phyloP scores from a whole-genome alignment of 352 stramenopile species.

The Phytophthora sansomeana region DNA sequence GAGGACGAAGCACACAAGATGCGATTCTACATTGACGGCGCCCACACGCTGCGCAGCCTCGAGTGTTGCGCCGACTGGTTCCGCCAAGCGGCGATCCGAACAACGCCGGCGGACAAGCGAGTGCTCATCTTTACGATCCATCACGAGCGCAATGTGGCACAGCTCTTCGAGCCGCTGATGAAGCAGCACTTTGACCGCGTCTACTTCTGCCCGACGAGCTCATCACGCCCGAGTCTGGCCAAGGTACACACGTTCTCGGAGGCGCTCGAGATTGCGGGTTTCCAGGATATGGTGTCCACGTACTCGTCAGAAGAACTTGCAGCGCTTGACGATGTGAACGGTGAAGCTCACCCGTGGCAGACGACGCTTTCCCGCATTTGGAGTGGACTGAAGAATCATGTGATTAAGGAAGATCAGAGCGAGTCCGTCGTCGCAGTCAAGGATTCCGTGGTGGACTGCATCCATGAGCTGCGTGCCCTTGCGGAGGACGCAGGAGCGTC shows the following conservation, averaged over 20 bases:
- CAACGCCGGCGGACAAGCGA: slow-evolving; percentile 30
- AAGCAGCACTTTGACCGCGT: slow-evolving; percentile 71
- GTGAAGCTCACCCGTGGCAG: slow-evolving; percentile 62
- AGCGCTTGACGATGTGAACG: slow-evolving; percentile 49
- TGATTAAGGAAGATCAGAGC: slow-evolving; percentile 38
- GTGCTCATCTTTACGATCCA: slow-evolving; percentile 86
- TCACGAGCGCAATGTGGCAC: slow-evolving; percentile 83
- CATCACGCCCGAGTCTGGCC: slow-evolving; percentile 66
- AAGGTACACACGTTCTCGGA: slow-evolving; percentile 79
- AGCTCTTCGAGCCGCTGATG: slow-evolving; percentile 69
- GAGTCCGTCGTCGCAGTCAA: slow-evolving; percentile 50
- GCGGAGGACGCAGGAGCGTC: slow-evolving; percentile 27
- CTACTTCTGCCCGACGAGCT: slow-evolving; percentile 78
- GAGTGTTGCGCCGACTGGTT: slow-evolving; percentile 84
- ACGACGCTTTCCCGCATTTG: slow-evolving; percentile 65
- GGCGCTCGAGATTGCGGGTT: slow-evolving; percentile 49
- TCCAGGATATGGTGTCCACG: slow-evolving; percentile 43
- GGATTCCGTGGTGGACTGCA: slow-evolving; percentile 68
- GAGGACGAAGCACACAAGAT: slow-evolving; percentile 48
- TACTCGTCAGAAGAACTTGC: slow-evolving; percentile 59
- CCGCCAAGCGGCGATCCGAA: slow-evolving; percentile 29
- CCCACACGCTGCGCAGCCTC: slow-evolving; percentile 87
- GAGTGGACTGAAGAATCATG: slow-evolving; percentile 52
- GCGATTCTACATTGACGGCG: slow-evolving; percentile 88
- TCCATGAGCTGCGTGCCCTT: slow-evolving; percentile 54